These are phyloP conservation scores for Smallanthus sonchifolius DNA, from an alignment of 129 eudicot species.

Conservation along the genomic window DNA sequence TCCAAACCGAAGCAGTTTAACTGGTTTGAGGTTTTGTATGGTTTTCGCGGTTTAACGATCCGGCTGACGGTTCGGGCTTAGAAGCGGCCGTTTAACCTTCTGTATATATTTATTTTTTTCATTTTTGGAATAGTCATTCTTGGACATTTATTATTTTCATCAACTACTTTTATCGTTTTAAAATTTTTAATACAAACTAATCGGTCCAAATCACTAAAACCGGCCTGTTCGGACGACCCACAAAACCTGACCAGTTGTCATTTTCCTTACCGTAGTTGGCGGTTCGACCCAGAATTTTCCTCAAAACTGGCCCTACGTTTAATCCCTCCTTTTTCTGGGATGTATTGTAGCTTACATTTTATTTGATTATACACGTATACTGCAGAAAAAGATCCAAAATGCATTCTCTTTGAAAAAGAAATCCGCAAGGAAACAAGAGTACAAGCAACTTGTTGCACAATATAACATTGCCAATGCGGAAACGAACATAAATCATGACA, in stretches of 20 bases:
- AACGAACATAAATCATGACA: slow-evolving; percentile 10
- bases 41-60: neutral
- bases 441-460: slow-evolving; percentile 41
- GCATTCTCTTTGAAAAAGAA: slow-evolving; percentile 49
- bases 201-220: neutral
- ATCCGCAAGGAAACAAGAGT: slow-evolving; percentile 47
- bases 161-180: neutral
- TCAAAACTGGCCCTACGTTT: neutral
- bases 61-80: neutral
- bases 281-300: neutral
- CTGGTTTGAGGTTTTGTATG: neutral
- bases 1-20: neutral
- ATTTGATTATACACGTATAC: neutral
- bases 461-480: neutral
- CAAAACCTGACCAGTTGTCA: neutral
- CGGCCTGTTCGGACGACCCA: neutral
- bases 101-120: neutral
- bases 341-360: neutral
- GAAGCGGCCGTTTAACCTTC: neutral
- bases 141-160: neutral
- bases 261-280: neutral
- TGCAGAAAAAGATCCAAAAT: slow-evolving; percentile 59
- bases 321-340: neutral
- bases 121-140: neutral
- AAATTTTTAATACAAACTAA: neutral